A percentile compares a stretch with the other conserved stretches of the same genome.
These are phyloP conservation scores for Crithidia acanthocephali DNA, from an alignment of 208 protist genomes.

Conservation along the genomic window DNA sequence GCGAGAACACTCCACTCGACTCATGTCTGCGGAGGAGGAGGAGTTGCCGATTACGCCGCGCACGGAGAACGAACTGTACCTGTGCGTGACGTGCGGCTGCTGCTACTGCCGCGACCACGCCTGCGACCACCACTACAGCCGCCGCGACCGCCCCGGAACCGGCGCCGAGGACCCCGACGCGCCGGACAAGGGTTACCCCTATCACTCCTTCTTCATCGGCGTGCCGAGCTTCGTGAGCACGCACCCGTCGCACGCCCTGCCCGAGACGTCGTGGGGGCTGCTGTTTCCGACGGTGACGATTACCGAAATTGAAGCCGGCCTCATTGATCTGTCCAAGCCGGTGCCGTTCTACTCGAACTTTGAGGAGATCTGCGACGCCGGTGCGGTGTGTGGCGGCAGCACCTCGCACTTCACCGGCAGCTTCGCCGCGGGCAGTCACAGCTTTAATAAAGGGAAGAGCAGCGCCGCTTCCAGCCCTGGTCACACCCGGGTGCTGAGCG, in stretches of 20 bases:
- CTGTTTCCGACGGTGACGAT: constrained; percentile 58
- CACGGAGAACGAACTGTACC: constrained; percentile 60
- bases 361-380: constrained; percentile 39
- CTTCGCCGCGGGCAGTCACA: constrained; percentile 16
- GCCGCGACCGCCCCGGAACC: constrained; percentile 8
- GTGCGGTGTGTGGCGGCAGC: constrained; percentile 18
- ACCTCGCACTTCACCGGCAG: constrained; percentile 15
- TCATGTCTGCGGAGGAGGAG: constrained; percentile 47
- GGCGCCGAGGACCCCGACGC: constrained; percentile 19
- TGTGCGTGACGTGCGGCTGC: constrained; percentile 69
- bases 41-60: constrained; percentile 53
- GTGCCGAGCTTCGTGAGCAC: constrained; percentile 56
- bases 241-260: constrained; percentile 37
- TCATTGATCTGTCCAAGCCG: constrained; percentile 26
- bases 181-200: constrained; percentile 45
- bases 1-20: constrained; percentile 20
- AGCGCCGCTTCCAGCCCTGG: constrained; percentile 10
- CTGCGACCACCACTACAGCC: constrained; percentile 59
- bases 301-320: constrained; percentile 35
- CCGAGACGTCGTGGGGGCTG: constrained; percentile 50
- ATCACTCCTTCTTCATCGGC: constrained; percentile 69
- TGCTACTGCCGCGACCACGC: constrained; percentile 77
- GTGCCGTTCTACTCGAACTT: constrained; percentile 47
- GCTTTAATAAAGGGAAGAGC: constrained; percentile 19
- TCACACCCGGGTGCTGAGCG: constrained; percentile 25